Percentiles rank a stretch among this genome's conserved stretches.
Evolutionary conservation across 2,329 filamentous ascomycete genomes (phyloP).

Genomic region (Xylariaceae sp.): DNA sequence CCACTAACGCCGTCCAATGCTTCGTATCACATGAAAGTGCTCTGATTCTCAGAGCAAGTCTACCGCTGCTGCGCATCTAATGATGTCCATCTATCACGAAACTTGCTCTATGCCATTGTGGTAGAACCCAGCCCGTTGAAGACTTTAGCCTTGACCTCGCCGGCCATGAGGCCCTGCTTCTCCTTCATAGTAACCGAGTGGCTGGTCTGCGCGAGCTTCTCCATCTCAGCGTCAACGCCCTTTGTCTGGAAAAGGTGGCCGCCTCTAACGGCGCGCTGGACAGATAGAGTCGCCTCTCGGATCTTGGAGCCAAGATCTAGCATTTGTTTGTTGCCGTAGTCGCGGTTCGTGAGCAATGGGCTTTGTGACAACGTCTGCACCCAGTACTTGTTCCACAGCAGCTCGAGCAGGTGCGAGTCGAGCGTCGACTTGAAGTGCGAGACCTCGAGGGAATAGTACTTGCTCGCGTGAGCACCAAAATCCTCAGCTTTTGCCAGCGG

Average conservation of each 20-base stretch:
- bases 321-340: constrained; percentile 93
- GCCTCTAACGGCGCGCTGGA: constrained; percentile 44
- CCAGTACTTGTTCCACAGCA: constrained; percentile 99
- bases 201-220: constrained; percentile 41
- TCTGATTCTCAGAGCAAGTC: constrained; percentile 1
- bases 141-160: constrained; percentile 42
- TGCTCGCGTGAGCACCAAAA: constrained; percentile 88
- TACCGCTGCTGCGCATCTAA: background rate
- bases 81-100: constrained; percentile 6
- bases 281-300: constrained; percentile 61
- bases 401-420: constrained; percentile 83
- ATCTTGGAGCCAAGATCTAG: constrained; percentile 86
- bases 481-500: constrained; percentile 94
- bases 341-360: constrained; percentile 88
- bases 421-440: constrained; percentile 94
- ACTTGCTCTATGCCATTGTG: constrained; percentile 1
- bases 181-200: constrained; percentile 44
- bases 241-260: constrained; percentile 30
- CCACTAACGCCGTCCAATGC: constrained; percentile 43
- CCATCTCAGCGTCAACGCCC: constrained; percentile 37
- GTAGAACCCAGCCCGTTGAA: constrained; percentile 39
- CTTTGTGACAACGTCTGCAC: constrained; percentile 93
- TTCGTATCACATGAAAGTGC: constrained; percentile 34
- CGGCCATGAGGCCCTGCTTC: constrained; percentile 43
- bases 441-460: constrained; percentile 91